Base-by-base conservation (phyloP, 441 rosid species). In the Corymbia citriodora region DNA sequence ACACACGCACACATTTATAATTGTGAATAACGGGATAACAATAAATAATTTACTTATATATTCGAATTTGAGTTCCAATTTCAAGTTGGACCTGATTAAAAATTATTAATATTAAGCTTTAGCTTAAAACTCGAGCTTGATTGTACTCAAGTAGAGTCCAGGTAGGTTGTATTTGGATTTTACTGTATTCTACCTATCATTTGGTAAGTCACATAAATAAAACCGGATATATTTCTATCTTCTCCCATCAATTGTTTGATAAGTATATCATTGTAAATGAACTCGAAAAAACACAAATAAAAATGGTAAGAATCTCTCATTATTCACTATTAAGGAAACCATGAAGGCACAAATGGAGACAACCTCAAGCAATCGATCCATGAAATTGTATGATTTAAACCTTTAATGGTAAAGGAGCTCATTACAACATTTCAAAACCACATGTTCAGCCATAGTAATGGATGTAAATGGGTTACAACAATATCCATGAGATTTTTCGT, bases 101-200 rank as follows among this genome's bases (percentile, higher is more conserved):
- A 63, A 29, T 29, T 13, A 6, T 29, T 2, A 14, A 63, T 13
- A 4, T 29, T 13, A 33, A 63, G 31, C 33, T 63, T 6, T 6
- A 63, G 70, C 16, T 63, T 29, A 29, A 63, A 63, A 63, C 7
- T 59, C 1, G 12, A 57, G 27, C 29, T 57, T 8, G 63, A 57
- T 23, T 9, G 23, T 4, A 29, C 16, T 63, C 0, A 17, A 63
- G 70, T 63, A 21, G 7, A 29, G 6, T 63, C 9, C 1, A 63
- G 31, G 29, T 63, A 25, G 65, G 29, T 3, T 23, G 14, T 12
- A 25, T 59, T 6, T 18, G 9, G 33, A 63, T 63, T 4, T 12
- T 29, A 9, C 2, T 63, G 33, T 29, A 29, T 29, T 0, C 2
- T 29, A 29, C 6, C 3, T 2, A 63, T 5, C 3, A 0, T 14